Evolutionary conservation across 2,329 filamentous ascomycete genomes (phyloP).

Genomic region (Rutstroemia sp.): DNA sequence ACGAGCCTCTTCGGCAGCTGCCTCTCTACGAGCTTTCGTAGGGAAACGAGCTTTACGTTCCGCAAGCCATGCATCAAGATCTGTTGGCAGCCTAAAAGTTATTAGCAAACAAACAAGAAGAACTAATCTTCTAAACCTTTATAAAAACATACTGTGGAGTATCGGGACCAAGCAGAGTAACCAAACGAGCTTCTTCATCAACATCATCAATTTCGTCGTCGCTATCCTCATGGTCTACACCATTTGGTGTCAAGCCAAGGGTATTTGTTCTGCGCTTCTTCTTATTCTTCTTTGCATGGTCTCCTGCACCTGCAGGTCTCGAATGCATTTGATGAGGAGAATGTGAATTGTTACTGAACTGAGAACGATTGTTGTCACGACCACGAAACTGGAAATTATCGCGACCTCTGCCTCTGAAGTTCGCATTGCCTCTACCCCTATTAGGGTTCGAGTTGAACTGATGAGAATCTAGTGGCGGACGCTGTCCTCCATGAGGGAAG

Average conservation of each 20-base stretch:
- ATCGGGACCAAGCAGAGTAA: slow-evolving; percentile 31
- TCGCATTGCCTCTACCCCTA: slow-evolving; percentile 34
- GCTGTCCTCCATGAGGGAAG: slow-evolving; percentile 27
- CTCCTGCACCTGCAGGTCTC: slow-evolving; percentile 24
- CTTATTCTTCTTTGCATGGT: slow-evolving; percentile 46
- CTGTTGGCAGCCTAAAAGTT: slow-evolving; percentile 38
- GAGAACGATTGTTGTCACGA: slow-evolving; percentile 28
- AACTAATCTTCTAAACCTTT: slow-evolving; percentile 21
- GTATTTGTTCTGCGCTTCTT: slow-evolving; percentile 68
- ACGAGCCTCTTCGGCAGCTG: slow-evolving; percentile 47
- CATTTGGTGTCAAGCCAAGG: slow-evolving; percentile 58
- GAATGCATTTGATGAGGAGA: slow-evolving; percentile 7
- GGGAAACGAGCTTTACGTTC: slow-evolving; percentile 77
- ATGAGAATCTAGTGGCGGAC: slow-evolving; percentile 29
- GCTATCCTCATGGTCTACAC: slow-evolving; percentile 45
- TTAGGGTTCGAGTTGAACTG: slow-evolving; percentile 32
- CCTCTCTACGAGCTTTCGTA: slow-evolving; percentile 62
- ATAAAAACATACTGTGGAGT: slow-evolving; percentile 30
- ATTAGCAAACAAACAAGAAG: slow-evolving; percentile 26
- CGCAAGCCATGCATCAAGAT: slow-evolving; percentile 72
- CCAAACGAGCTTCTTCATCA: slow-evolving; percentile 48
- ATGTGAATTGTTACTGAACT: slow-evolving; percentile 12
- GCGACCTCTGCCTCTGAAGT: slow-evolving; percentile 31
- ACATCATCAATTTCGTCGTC: slow-evolving; percentile 57
- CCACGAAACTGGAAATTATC: slow-evolving; percentile 35